These are phyloP conservation scores for Backusella sp. DNA, from an alignment of 192 early-diverging fungal species.

Conservation along the genomic window DNA sequence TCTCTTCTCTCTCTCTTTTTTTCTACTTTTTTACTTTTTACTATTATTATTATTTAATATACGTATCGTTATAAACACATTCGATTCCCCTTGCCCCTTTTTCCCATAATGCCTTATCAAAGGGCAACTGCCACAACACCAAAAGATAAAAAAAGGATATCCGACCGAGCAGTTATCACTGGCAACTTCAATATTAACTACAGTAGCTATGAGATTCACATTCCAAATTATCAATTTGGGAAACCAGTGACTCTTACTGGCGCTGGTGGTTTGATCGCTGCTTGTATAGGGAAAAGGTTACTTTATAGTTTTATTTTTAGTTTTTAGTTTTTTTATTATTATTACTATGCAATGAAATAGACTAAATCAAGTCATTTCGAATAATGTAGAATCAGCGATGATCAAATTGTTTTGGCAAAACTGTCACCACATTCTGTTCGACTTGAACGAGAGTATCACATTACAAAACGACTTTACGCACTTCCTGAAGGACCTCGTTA, in stretches of 20 bases:
- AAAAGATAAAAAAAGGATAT: neutral
- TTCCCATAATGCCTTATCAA: neutral
- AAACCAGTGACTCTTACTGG: constrained; percentile 5
- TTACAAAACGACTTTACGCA: constrained; percentile 11
- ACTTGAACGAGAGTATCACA: constrained; percentile 23
- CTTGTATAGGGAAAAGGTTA: constrained; percentile 16
- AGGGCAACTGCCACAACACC: neutral
- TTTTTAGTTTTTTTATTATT: neutral
- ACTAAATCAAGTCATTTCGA: neutral
- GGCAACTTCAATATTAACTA: constrained; percentile 17
- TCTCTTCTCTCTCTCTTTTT: neutral
- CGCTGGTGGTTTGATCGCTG: constrained; percentile 15
- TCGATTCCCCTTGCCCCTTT: neutral
- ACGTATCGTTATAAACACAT: neutral
- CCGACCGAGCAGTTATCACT: neutral
- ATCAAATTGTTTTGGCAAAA: constrained; percentile 13
- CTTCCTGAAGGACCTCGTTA: constrained; percentile 8
- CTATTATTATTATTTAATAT: neutral
- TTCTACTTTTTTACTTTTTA: neutral
- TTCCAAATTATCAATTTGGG: constrained; percentile 18
- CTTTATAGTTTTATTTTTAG: neutral
- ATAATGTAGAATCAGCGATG: constrained; percentile 9
- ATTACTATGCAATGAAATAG: neutral
- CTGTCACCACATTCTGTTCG: constrained; percentile 22
- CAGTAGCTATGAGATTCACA: neutral